These are phyloP conservation scores for Thalassiosira delicatula DNA, from an alignment of 352 stramenopile genomes.

Conservation along the genomic window DNA sequence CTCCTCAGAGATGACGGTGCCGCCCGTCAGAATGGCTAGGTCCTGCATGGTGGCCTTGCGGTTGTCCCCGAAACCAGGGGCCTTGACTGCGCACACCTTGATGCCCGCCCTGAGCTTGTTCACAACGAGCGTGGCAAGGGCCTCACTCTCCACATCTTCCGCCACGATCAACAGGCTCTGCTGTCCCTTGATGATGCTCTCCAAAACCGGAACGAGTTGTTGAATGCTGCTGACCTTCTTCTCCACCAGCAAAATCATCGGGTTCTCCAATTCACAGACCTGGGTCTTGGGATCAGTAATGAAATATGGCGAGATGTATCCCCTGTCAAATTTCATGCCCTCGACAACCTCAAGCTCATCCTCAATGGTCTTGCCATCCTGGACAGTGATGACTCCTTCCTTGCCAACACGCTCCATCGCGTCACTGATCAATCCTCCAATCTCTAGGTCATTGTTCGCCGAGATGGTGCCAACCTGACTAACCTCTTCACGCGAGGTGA, in stretches of 20 bases:
- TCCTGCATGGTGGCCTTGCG: slow-evolving; percentile 99
- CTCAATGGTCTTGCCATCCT: slow-evolving; percentile 99
- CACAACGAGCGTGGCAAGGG: slow-evolving; percentile 97
- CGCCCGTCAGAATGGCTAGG: slow-evolving; percentile 97
- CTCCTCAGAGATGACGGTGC: slow-evolving; percentile 98
- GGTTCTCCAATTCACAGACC: slow-evolving; percentile 98
- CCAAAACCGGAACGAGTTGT: slow-evolving; percentile 96
- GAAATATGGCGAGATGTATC: slow-evolving; percentile 99
- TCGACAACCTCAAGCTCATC: slow-evolving; percentile 99
- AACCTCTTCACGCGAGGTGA: slow-evolving; percentile 99
- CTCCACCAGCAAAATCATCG: slow-evolving; percentile 98
- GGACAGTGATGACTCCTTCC: slow-evolving; percentile 96
- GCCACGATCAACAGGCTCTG: slow-evolving; percentile 98
- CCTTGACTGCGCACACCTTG: slow-evolving; percentile 99
- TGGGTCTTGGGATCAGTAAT: slow-evolving; percentile 99
- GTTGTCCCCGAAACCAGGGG: slow-evolving; percentile 99
- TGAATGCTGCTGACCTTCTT: slow-evolving; percentile 99
- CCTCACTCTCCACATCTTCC: slow-evolving; percentile 99
- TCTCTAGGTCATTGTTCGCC: slow-evolving; percentile 97
- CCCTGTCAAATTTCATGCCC: slow-evolving; percentile 99
- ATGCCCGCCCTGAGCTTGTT: slow-evolving; percentile 99
- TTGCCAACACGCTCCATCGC: slow-evolving; percentile 99
- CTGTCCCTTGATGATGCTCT: slow-evolving; percentile 96
- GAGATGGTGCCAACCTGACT: slow-evolving; percentile 99
- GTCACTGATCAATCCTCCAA: slow-evolving; percentile 97